A percentile compares a stretch with the other conserved stretches of the same genome.
Conservation (phyloP, 2,329 filamentous ascomycete genomes). For the Cytospora paraplurivora region DNA sequence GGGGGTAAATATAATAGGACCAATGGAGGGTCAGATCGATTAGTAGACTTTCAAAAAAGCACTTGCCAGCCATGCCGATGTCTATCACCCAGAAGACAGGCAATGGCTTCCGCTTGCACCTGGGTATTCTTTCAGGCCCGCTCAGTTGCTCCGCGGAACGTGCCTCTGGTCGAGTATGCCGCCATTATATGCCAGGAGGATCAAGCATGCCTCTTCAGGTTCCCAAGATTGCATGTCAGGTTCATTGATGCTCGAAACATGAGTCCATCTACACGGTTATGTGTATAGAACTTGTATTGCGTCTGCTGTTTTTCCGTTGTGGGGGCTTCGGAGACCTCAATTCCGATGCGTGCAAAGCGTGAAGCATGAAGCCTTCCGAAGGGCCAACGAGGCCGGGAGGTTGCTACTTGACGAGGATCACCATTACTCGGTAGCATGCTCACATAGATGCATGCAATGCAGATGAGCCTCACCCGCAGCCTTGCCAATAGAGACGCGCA, state of each 20-base stretch:
- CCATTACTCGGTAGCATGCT: conserved; percentile 5
- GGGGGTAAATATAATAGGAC: conserved; percentile 3
- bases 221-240: conserved; percentile 1
- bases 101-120: background rate
- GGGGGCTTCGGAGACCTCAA: background rate
- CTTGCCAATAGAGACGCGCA: conserved; percentile 15
- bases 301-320: conserved; percentile 8
- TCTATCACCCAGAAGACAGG: background rate
- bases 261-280: conserved; percentile 14
- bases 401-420: background rate
- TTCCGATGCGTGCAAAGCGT: background rate
- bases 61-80: background rate
- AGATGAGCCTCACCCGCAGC: conserved; percentile 23
- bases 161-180: conserved; percentile 4
- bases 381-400: background rate
- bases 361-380: background rate
- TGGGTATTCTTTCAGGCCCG: background rate
- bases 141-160: background rate
- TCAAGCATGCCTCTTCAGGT: conserved; percentile 11
- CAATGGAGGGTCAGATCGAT: background rate
- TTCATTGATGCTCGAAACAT: conserved; percentile 19
- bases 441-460: background rate
- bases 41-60: background rate
- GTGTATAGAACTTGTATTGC: conserved; percentile 16
- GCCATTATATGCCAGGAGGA: conserved; percentile 7